These are phyloP conservation scores for Cocos nucifera DNA, from an alignment of 176 grass and related monocot genomes.

Conservation along the genomic window DNA sequence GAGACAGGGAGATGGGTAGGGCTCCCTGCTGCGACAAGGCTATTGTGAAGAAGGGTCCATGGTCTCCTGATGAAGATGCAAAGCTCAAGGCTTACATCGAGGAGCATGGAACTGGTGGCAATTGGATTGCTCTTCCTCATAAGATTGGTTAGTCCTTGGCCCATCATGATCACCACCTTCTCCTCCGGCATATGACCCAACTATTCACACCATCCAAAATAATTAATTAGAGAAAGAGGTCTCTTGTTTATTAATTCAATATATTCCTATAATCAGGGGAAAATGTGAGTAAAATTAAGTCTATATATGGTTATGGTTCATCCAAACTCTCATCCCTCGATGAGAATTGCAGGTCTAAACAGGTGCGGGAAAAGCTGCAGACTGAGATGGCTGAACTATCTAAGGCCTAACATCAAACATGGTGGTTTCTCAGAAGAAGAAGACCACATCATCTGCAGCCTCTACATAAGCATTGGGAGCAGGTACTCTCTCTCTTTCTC, in stretches of 20 bases:
- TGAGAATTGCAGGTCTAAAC: constrained; percentile 42
- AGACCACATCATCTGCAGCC: constrained; percentile 79
- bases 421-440: constrained; percentile 86
- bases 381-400: constrained; percentile 72
- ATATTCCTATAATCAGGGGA: too few relatives aligned
- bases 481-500: constrained; percentile 32
- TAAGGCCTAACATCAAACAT: constrained; percentile 89
- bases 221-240: too few relatives aligned
- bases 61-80: constrained; percentile 80
- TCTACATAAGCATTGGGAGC: constrained; percentile 99
- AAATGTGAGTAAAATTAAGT: too few relatives aligned
- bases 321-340: background rate
- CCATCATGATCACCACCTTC: too few relatives aligned
- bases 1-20: constrained; percentile 43
- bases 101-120: constrained; percentile 69
- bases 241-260: too few relatives aligned
- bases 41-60: constrained; percentile 80
- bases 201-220: too few relatives aligned
- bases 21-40: constrained; percentile 91
- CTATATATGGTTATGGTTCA: too few relatives aligned
- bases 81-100: constrained; percentile 88
- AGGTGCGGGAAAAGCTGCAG: constrained; percentile 81
- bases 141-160: constrained; percentile 48
- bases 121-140: constrained; percentile 81
- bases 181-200: too few relatives aligned